A percentile compares a stretch with the other conserved stretches of the same genome.
Conservation (phyloP, 139 green algal genomes). For the Tetradesmus lagerheimii region DNA sequence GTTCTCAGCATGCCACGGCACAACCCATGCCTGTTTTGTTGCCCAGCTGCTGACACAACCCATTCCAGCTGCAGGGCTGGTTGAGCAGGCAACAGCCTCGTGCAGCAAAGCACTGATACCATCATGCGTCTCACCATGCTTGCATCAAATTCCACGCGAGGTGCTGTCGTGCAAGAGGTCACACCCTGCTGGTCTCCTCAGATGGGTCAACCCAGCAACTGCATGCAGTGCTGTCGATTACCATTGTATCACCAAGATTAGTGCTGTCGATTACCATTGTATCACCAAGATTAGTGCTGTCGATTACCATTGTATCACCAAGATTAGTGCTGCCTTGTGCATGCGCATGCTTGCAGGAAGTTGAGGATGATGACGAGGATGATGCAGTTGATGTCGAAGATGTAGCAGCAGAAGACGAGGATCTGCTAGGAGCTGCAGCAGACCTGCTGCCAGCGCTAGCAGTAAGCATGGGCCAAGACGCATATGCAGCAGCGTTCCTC, state of each 20-base stretch:
- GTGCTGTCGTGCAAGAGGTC: no score
- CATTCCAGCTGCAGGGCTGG: not conserved
- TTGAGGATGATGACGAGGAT: conserved; percentile 45
- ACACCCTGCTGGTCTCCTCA: no score
- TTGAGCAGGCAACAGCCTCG: not conserved
- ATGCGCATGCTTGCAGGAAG: conserved; percentile 2
- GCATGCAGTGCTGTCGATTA: no score
- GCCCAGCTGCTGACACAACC: not conserved
- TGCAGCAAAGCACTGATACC: no score
- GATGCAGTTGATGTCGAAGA: conserved; percentile 37
- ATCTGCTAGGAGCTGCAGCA: conserved; percentile 69
- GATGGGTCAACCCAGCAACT: no score
- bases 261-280: no score
- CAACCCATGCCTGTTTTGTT: not conserved
- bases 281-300: no score
- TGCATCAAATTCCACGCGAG: no score
- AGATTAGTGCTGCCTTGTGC: not conserved
- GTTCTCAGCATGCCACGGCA: not conserved
- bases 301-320: no score
- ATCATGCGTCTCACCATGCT: no score
- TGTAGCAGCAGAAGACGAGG: conserved; percentile 56
- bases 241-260: no score
- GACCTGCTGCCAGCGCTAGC: conserved; percentile 76
- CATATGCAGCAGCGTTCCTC: conserved; percentile 73
- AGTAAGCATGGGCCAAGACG: conserved; percentile 53